Base-by-base conservation (phyloP, 768 basidiomycete species). In the Suillus hirtellus region DNA sequence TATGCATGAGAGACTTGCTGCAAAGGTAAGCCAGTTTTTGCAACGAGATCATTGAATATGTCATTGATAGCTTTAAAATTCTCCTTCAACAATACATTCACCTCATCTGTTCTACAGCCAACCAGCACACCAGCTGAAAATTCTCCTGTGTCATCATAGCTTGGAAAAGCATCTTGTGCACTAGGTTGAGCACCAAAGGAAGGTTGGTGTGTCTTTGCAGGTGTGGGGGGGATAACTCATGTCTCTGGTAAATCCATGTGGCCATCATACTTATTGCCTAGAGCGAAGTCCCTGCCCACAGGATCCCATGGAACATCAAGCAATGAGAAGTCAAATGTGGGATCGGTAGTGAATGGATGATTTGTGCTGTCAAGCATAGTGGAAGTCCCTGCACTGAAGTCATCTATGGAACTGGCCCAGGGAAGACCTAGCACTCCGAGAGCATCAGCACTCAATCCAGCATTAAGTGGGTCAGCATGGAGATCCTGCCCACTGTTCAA, bases 1-100 rank as follows among this genome's bases (percentile, higher is more conserved):
- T 63, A 66, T 0, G 54, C 63, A 3, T 64, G 62, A 9, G 60
- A 21, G 1, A 66, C 34, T 34, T 66, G 65, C 54, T 60, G 59
- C 10, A 54, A 34, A 15, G 52, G 38, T 10, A 60, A 46, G 4
- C 52, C 47, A 8, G 59, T 64, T 47, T 49, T 40, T 24, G 37
- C 3, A 11, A 24, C 37, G 4, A 64, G 31, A 14, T 61, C 17
- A 1, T 43, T 55, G 8, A 64, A 44, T 27, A 55, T 24, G 21
- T 21, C 37, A 17, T 64, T 17, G 3, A 64, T 44, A 10, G 43
- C 43, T 44, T 44, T 44, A 17, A 44, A 44, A 44, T 44, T 44
- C 43, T 44, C 43, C 43, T 44, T 19, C 43, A 44, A 44, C 3
- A n/a, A 9, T n/a, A 9, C 43, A 1, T 44, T 44, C 43, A 44